Evolutionary conservation across 1,284 basidiomycete species (phyloP).

Genomic region (Trametes sp.): DNA sequence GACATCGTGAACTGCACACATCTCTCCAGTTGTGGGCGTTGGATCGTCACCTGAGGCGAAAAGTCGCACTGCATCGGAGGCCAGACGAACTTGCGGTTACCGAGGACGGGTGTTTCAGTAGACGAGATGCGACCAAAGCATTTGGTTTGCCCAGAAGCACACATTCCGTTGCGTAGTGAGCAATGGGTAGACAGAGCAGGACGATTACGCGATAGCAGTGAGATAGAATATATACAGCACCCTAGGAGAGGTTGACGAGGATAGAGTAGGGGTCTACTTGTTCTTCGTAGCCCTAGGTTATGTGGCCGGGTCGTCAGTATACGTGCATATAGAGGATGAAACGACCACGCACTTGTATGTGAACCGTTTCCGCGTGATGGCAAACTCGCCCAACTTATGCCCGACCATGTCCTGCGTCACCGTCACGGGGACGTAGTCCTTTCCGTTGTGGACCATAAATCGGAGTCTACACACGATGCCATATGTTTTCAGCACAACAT

Average conservation of each 20-base stretch:
- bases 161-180: no score
- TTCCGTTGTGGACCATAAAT: slow-evolving; percentile 96
- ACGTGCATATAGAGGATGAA: background rate
- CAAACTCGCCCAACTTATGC: slow-evolving; percentile 96
- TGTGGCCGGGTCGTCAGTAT: slow-evolving; percentile 2
- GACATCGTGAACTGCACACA: no score
- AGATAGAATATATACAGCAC: slow-evolving; percentile 18
- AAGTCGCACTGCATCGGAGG: no score
- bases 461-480: slow-evolving; percentile 60
- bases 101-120: no score
- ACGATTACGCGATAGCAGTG: slow-evolving; percentile 17
- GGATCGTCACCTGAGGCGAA: no score
- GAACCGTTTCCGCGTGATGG: slow-evolving; percentile 85
- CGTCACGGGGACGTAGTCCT: slow-evolving; percentile 85
- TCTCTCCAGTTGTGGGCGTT: no score
- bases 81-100: no score
- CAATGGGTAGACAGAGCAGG: background rate
- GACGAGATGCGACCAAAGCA: no score
- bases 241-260: background rate
- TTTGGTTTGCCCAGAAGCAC: no score
- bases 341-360: slow-evolving; percentile 68
- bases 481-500: background rate
- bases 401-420: slow-evolving; percentile 99
- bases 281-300: slow-evolving; percentile 39
- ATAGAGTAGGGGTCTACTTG: slow-evolving; percentile 31